Conservation (phyloP, 257 asterid species). For the Salvia miltiorrhiza region DNA sequence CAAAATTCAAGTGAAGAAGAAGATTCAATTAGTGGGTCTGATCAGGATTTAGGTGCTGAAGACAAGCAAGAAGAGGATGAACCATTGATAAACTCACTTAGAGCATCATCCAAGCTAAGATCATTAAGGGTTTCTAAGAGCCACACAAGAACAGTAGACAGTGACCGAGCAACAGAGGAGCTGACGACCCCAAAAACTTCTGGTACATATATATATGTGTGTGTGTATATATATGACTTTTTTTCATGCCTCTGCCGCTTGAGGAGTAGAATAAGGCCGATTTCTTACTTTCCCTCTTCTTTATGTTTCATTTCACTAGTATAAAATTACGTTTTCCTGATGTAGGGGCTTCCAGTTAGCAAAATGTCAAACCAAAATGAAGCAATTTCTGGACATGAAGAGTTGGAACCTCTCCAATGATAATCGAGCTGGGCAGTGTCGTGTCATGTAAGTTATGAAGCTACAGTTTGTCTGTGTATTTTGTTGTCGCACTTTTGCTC, state of each 20-base stretch:
- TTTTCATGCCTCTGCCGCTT: conserved; percentile 8
- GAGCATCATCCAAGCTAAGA: conserved; percentile 71
- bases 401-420: neutral
- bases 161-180: conserved; percentile 44
- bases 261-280: neutral
- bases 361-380: neutral
- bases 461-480: neutral
- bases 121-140: conserved; percentile 51
- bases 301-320: neutral
- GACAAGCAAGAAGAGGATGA: conserved; percentile 60
- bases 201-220: conserved; percentile 49
- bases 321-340: conserved; percentile 1
- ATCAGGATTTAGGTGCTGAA: conserved; percentile 55
- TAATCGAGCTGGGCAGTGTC: neutral
- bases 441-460: conserved; percentile 16
- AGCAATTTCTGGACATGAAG: neutral
- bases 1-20: conserved; percentile 80
- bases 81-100: conserved; percentile 61
- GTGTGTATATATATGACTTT: too few relatives aligned
- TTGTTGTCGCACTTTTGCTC: neutral
- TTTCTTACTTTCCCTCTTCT: neutral
- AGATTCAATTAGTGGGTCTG: conserved; percentile 85
- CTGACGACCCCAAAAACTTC: conserved; percentile 63
- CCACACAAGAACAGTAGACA: conserved; percentile 36
- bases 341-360: conserved; percentile 46